These are phyloP conservation scores for Pelargonium australe DNA, from an alignment of 441 rosid genomes.

Conservation along the genomic window DNA sequence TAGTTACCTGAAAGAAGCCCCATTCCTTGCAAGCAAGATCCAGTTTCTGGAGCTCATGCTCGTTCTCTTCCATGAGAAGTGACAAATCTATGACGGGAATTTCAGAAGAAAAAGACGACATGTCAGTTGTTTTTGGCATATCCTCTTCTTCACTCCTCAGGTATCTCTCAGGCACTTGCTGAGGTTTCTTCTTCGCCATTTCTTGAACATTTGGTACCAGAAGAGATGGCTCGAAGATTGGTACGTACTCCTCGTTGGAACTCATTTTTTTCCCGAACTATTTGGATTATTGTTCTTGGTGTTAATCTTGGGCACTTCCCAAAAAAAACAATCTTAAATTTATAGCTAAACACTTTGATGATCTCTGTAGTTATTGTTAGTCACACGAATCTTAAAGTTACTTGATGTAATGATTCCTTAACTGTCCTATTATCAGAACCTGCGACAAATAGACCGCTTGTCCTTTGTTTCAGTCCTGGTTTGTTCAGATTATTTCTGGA, in stretches of 20 bases:
- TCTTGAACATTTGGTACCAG: conserved; percentile 31
- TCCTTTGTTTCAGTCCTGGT: too few species aligned
- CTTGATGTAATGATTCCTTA: not conserved
- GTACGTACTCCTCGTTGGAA: not conserved
- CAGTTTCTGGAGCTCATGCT: conserved; percentile 20
- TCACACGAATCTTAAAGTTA: not conserved
- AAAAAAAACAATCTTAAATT: not conserved
- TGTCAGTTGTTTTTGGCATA: not conserved
- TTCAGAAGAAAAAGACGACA: conserved; percentile 18
- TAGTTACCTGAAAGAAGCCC: conserved; percentile 33
- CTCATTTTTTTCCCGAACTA: not conserved
- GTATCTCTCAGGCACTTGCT: conserved; percentile 23
- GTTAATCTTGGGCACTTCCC: not conserved
- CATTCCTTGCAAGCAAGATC: conserved; percentile 24
- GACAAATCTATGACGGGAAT: conserved; percentile 26
- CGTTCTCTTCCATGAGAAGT: conserved; percentile 16
- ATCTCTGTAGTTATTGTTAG: not conserved
- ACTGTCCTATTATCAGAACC: too few species aligned
- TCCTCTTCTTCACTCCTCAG: conserved; percentile 20
- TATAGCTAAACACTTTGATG: not conserved
- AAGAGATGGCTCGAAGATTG: conserved; percentile 14
- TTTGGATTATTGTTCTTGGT: too few species aligned
- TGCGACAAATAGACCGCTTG: too few species aligned
- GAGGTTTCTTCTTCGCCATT: conserved; percentile 22
- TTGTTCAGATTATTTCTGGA: too few species aligned